Base-by-base conservation (phyloP, 2,329 filamentous ascomycete species). In the Nigrospora osmanthi region DNA sequence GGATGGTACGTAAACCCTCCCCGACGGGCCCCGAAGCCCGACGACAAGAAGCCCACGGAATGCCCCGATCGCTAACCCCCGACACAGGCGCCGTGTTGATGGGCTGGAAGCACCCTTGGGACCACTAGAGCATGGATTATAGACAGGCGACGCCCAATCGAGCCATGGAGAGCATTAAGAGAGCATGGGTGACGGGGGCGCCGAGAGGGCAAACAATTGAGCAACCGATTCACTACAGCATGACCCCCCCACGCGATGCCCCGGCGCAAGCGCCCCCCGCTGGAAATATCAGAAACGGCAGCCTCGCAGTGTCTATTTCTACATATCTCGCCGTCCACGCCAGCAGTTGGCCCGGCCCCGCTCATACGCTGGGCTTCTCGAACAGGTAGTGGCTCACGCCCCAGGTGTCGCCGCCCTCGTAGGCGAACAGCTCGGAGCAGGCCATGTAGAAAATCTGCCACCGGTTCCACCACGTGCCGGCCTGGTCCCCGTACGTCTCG, bases 61-160 rank as follows among this genome's bases (percentile, higher is more conserved):
- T 28, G 6, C n/a, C 23, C 23, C 23, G 2, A 31, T 42, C 45
- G 31, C 40, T 42, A 50, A 36, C 14, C 42, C n/a, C 28, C 39
- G 42, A 47, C 53, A 53, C 52, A 83, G 79, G 79, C 45, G 77
- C 91, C 19, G 91, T 82, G 44, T 72, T 97, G 52, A 65, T 98
- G 58, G 93, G 93, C 65, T 89, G 82, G 85, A 96, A 89, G 73
- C 93, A 97, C 69, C 93, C 89, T 54, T 96, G 89, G 89, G 90
- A 96, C 57, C 89, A 95, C 71, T 95, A 73, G 77, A 33, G 15
- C n/a, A 31, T 17, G 23, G 11, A 17, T 42, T 28, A 28, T 10
- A 28, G 23, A 28, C 23, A 7, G 6, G 10, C 23, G 23, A 10
- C 7, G 23, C 10, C 23, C 23, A 10, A 10, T 28, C 23, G 9